phyloP scores from a whole-genome alignment of 176 grass and related monocot species.

The Tuctoria greenei region DNA sequence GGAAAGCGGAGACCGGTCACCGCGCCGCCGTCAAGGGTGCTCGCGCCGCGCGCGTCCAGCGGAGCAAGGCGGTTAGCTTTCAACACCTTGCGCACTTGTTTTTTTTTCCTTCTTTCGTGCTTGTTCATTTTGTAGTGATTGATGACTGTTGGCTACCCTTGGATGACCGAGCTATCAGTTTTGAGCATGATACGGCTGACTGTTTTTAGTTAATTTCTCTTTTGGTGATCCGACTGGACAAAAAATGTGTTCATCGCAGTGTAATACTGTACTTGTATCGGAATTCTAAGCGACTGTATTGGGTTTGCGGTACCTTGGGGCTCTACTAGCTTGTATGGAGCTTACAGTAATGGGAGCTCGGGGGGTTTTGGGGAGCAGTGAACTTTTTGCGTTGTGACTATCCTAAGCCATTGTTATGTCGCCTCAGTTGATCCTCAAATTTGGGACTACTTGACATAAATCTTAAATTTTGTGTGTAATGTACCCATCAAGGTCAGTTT shows the following conservation, averaged over 20 bases:
- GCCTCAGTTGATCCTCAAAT: not conserved
- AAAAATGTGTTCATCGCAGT: not conserved
- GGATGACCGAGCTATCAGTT: not conserved
- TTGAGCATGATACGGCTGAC: not conserved
- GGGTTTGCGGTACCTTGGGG: not conserved
- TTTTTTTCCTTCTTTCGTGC: not conserved
- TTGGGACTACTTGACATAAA: not conserved
- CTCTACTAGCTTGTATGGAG: not conserved
- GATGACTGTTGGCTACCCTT: not conserved
- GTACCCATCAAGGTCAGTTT: not conserved
- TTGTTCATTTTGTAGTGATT: not conserved
- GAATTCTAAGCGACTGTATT: not conserved
- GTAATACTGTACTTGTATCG: conserved; percentile 2
- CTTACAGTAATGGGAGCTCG: not conserved
- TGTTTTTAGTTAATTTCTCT: not conserved
- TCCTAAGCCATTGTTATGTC: not conserved
- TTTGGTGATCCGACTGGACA: not conserved
- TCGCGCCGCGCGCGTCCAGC: conserved; percentile 71
- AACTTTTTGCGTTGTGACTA: not conserved
- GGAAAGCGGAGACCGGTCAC: conserved; percentile 50
- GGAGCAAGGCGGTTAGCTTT: conserved; percentile 70
- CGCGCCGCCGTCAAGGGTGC: conserved; percentile 59
- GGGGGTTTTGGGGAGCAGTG: not conserved
- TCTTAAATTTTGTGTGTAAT: not conserved
- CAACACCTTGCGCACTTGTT: not conserved